Evolutionary conservation across 2,329 filamentous ascomycete genomes (phyloP).

Genomic region (Sclerotinia nivalis): DNA sequence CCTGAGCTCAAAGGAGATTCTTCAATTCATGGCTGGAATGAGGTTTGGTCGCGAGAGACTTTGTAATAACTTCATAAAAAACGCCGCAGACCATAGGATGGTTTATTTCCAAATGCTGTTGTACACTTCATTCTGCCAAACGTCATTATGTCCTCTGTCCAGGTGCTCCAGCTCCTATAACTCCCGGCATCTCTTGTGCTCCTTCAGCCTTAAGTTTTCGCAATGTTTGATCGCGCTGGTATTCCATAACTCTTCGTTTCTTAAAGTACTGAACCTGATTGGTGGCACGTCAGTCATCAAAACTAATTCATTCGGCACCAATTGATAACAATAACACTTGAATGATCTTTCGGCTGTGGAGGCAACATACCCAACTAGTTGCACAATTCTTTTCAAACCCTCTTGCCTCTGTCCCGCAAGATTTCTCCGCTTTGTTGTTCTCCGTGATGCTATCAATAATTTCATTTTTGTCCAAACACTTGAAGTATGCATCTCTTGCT

Average conservation of each 20-base stretch:
- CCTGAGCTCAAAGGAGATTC: not conserved
- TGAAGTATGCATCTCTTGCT: conserved; percentile 83
- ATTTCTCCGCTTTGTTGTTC: conserved; percentile 54
- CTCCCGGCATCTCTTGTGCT: conserved; percentile 57
- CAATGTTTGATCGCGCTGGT: conserved; percentile 78
- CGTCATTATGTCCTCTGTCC: conserved; percentile 21
- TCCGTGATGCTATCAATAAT: conserved; percentile 74
- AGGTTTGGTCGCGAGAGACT: not conserved
- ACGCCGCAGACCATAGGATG: not conserved
- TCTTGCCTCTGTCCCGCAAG: conserved; percentile 60
- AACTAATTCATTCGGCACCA: not conserved
- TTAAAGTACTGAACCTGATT: conserved; percentile 92
- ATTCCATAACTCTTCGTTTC: conserved; percentile 90
- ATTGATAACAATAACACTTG: not conserved
- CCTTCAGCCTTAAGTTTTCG: conserved; percentile 74
- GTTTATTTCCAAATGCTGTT: not conserved
- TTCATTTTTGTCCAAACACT: conserved; percentile 77
- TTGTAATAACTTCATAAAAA: not conserved
- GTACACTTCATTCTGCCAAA: not conserved
- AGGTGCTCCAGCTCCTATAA: conserved; percentile 28
- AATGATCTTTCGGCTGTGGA: not conserved
- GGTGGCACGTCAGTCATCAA: conserved; percentile 27
- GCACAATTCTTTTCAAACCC: conserved; percentile 86
- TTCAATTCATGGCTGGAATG: not conserved
- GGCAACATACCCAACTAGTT: conserved; percentile 75